Percentiles rank a stretch among this genome's conserved stretches.
phyloP scores from a whole-genome alignment of 768 basidiomycete genomes.

The Suillus bovinus region DNA sequence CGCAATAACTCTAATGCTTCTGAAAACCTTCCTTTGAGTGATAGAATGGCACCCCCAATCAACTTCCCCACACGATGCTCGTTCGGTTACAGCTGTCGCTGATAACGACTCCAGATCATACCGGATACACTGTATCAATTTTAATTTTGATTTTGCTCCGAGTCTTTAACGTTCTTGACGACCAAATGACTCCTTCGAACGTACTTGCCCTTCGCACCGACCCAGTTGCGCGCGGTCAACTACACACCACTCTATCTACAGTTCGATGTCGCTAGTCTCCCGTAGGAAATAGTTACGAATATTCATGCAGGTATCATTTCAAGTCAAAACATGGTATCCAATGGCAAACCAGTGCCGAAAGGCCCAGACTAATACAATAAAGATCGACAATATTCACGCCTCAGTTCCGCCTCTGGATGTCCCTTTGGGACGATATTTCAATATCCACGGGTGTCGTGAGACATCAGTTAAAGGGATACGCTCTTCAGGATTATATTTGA shows the following conservation, averaged over 20 bases:
- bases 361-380: neutral
- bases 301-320: neutral
- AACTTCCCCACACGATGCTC: neutral
- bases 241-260: neutral
- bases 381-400: constrained; percentile 13
- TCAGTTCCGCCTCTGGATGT: constrained; percentile 29
- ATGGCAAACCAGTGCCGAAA: neutral
- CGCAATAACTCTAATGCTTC: neutral
- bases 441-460: constrained; percentile 84
- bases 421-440: constrained; percentile 60
- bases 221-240: neutral
- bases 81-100: neutral
- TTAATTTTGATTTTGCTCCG: neutral
- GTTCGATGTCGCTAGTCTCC: neutral
- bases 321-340: neutral
- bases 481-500: constrained; percentile 78
- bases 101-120: neutral
- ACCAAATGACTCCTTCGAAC: neutral
- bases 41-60: neutral
- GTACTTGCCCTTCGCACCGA: neutral
- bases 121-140: neutral
- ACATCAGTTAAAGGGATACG: constrained; percentile 77
- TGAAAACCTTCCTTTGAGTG: neutral
- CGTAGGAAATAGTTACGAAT: neutral
- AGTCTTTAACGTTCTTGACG: neutral